Evolutionary conservation across 306 rosid genomes (phyloP), one percentile per base, ranked within the genome.

Genomic region (Vachellia collinsii): DNA sequence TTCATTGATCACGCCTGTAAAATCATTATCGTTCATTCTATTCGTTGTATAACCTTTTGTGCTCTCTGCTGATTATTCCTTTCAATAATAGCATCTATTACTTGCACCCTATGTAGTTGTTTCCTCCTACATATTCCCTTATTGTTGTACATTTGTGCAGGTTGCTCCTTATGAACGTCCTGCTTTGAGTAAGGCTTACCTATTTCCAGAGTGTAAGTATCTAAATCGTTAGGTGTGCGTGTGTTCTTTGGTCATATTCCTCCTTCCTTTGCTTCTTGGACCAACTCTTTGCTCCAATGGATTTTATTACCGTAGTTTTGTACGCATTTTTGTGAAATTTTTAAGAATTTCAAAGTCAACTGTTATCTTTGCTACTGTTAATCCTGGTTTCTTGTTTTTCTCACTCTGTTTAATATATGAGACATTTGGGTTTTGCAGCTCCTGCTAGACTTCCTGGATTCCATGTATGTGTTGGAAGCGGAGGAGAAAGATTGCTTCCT

Each of bases 161-260:
- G 99, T 93, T n/a, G 97, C 98, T 69, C 99, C 99, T 41, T 95
- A 95, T 68, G 99, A 95, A 83, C 99, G 99, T 79, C 98, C 99
- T 83, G 99, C 98, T 54, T 94, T 95, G 47, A 95, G 99, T 94
- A 95, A 95, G 90, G 98, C 87, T 46, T 95, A 95, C 84, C 92
- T 95, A 76, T 90, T 93, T 53, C 99, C 99, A 11, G 97, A 93
- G 72, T 95, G 99, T 95, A 88, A 88, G 99, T 83, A 46, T 81
- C 74, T 77, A 16, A 25, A 69, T 46, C 47, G 1, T 67, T 65
- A 61, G 64, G 3, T n/a, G 65, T 64, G 44, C 78, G 51, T 70
- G 7, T 50, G 53, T 68, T 75, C 37, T 36, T 46, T 50, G 19
- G 54, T 29, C 34, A 19, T 43, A 13, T 22, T 58, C 64, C 5